Evolutionary conservation across 192 early-diverging fungal species (phyloP), one percentile per base, ranked within the genome.

Genomic region (Umbelopsis sp.): DNA sequence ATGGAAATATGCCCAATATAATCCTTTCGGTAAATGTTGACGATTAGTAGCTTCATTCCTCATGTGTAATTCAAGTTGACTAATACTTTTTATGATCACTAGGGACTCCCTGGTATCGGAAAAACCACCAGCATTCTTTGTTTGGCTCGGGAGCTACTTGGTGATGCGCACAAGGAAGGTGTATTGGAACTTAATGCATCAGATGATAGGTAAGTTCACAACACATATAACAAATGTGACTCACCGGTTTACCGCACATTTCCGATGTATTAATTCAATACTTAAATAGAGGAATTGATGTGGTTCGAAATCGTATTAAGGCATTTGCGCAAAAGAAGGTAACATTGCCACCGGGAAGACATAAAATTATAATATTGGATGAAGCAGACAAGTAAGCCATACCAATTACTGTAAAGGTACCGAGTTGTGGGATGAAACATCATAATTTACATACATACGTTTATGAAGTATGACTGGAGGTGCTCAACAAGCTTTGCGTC

Each of bases 291-390:
- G 96, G 96, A 31, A 97, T 99, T 66, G 96, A 97, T 44, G 94
- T 97, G 20, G 96, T 99, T 16, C 87, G 97, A 52, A 96, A 97
- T 84, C 85, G 90, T 52, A 97, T 99, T 84, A 99, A 99, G 76
- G 91, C 93, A 82, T 99, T 99, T 91, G 97, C 97, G 11, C 96
- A 99, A 74, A 98, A 95, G 71, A 99, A 98, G 70, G 95, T 99
- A 17, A 98, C 95, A 1, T 80, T 99, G 45, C 94, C 96, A 7
- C 77, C 93, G 20, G 94, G 94, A 65, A 77, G 90, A 47, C 91
- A 93, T 78, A 95, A 95, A 80, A 87, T 95, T 72, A 84, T 99
- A 45, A 97, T 99, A 79, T 81, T 99, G 66, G 97, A 99, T 78
- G 97, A 99, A 84, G 97, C 96, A n/a, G 97, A 99, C 78, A 88